Conservation (phyloP, 2,329 filamentous ascomycete genomes). For the Grosmannia huntii region DNA sequence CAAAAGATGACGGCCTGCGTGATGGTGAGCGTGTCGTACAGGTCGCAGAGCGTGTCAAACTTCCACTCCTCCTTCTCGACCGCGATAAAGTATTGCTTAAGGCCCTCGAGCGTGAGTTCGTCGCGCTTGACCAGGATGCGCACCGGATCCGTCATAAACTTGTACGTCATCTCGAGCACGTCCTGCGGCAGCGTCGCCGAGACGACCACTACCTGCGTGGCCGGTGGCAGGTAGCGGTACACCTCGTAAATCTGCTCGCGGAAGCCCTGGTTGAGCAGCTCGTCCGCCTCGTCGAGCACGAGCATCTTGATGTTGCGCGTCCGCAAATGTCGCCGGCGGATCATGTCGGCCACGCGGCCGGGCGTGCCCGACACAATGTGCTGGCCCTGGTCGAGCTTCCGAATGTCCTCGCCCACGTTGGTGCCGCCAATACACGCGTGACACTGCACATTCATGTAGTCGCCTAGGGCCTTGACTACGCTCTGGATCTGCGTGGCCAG, state of each 20-base stretch:
- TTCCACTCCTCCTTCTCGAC: constrained; percentile 99
- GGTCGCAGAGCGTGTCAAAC: constrained; percentile 94
- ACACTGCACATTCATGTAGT: constrained; percentile 99
- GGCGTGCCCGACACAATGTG: constrained; percentile 96
- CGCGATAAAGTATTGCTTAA: constrained; percentile 99
- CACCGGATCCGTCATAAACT: constrained; percentile 98
- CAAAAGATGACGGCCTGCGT: constrained; percentile 99
- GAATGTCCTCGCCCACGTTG: constrained; percentile 94
- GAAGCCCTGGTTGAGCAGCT: constrained; percentile 80
- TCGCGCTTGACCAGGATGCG: constrained; percentile 97
- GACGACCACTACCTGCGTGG: constrained; percentile 96
- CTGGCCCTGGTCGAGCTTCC: constrained; percentile 93
- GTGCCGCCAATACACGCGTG: constrained; percentile 97
- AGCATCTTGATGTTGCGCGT: constrained; percentile 54
- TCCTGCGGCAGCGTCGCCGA: constrained; percentile 95
- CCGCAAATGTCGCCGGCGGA: constrained; percentile 42
- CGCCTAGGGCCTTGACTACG: constrained; percentile 97
- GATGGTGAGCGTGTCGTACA: constrained; percentile 97
- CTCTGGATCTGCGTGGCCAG: constrained; percentile 97
- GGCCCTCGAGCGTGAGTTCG: constrained; percentile 88
- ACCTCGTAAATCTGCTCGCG: constrained; percentile 98
- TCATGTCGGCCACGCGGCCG: constrained; percentile 70
- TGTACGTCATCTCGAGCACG: constrained; percentile 97
- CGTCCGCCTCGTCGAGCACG: constrained; percentile 48
- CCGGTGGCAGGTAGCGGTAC: constrained; percentile 89